phyloP scores from a whole-genome alignment of 441 rosid species.

The Melastoma candidum region DNA sequence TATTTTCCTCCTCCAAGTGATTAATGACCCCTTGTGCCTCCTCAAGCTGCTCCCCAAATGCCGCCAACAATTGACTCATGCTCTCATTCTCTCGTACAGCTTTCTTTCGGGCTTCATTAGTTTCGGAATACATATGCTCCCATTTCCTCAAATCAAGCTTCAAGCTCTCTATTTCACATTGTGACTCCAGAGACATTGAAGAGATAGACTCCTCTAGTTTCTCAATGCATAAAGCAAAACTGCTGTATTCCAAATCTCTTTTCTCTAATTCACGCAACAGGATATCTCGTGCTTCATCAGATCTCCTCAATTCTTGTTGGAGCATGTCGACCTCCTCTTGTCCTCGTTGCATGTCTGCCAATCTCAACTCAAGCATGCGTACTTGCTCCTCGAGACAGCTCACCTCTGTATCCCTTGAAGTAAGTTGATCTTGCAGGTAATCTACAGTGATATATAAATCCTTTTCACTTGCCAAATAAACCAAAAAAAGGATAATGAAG shows the following conservation, averaged over 20 bases:
- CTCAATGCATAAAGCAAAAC: slow-evolving; percentile 36
- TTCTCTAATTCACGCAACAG: slow-evolving; percentile 45
- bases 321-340: slow-evolving; percentile 30
- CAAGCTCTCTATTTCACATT: slow-evolving; percentile 79
- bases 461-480: too few species aligned
- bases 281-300: slow-evolving; percentile 34
- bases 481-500: neutral
- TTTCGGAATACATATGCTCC: slow-evolving; percentile 44
- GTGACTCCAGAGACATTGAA: slow-evolving; percentile 44
- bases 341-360: slow-evolving; percentile 41
- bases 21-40: slow-evolving; percentile 27
- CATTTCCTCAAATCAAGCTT: slow-evolving; percentile 54
- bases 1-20: slow-evolving; percentile 33
- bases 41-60: slow-evolving; percentile 29
- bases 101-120: slow-evolving; percentile 41
- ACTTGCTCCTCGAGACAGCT: slow-evolving; percentile 41
- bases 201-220: slow-evolving; percentile 71
- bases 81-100: slow-evolving; percentile 27
- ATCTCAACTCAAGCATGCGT: slow-evolving; percentile 46
- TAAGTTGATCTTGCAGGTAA: slow-evolving; percentile 73
- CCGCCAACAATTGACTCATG: slow-evolving; percentile 27
- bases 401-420: slow-evolving; percentile 47
- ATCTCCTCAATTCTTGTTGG: slow-evolving; percentile 42
- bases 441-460: slow-evolving; percentile 24
- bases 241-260: slow-evolving; percentile 49